Percentiles rank a stretch among this genome's conserved stretches.
Evolutionary conservation across 2,329 filamentous ascomycete species (phyloP).

Genomic region (Pseudonectria foliicola): DNA sequence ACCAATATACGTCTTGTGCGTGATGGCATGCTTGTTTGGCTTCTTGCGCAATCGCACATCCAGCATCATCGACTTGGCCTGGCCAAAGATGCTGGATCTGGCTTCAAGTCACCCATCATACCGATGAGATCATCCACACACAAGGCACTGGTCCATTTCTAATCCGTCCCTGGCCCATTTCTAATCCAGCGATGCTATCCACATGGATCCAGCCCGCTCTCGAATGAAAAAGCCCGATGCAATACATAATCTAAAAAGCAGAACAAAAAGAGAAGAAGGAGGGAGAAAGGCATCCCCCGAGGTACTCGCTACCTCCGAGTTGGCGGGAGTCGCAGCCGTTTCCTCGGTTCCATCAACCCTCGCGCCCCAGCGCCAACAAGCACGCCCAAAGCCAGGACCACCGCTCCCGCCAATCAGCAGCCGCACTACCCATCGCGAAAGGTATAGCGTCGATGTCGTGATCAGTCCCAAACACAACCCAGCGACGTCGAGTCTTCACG

Average conservation of each 20-base stretch:
- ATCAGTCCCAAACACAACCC: constrained; percentile 33
- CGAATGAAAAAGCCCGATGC: constrained; percentile 1
- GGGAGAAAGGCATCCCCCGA: constrained; percentile 3
- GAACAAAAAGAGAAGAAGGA: constrained; percentile 1
- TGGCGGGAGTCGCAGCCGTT: constrained; percentile 19
- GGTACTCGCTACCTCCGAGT: constrained; percentile 19
- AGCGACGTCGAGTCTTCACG: constrained; percentile 21
- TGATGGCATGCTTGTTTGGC: too few relatives aligned
- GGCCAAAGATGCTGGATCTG: too few relatives aligned
- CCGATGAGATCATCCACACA: constrained; percentile 12
- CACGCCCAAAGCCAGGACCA: constrained; percentile 13
- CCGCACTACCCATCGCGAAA: constrained; percentile 34
- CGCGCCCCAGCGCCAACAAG: constrained; percentile 6
- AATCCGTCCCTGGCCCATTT: constrained; percentile 5
- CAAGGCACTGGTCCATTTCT: too few relatives aligned
- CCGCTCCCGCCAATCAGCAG: constrained; percentile 28
- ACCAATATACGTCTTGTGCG: too few relatives aligned
- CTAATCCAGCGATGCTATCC: constrained; percentile 6
- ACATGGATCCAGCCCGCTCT: constrained; percentile 1
- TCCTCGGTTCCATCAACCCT: constrained; percentile 16
- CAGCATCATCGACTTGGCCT: too few relatives aligned
- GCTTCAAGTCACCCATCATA: too few relatives aligned
- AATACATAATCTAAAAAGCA: too few relatives aligned
- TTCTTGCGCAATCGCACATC: too few relatives aligned
- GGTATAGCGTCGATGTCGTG: constrained; percentile 47